Percentiles rank a stretch among this genome's conserved stretches.
These are phyloP conservation scores for Pugionium dolabratum DNA, from an alignment of 345 rosid genomes.

Conservation along the genomic window DNA sequence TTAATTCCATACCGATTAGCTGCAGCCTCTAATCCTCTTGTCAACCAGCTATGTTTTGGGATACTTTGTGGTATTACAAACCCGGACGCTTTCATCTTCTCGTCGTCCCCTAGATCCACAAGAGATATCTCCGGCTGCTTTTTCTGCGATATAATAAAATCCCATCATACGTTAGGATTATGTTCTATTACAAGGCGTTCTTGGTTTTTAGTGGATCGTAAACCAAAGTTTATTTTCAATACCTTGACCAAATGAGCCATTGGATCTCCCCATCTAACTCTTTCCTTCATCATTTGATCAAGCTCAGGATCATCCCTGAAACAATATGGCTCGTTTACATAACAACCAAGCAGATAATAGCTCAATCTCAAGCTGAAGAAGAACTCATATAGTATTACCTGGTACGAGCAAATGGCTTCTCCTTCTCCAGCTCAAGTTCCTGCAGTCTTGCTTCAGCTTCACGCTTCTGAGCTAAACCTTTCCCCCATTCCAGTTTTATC, in stretches of 20 bases:
- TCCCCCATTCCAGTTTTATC: slow-evolving; percentile 91
- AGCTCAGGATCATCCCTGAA: slow-evolving; percentile 93
- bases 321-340: background rate
- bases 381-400: slow-evolving; percentile 48
- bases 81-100: slow-evolving; percentile 90
- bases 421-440: slow-evolving; percentile 83
- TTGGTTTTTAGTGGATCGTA: slow-evolving; percentile 6
- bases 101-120: slow-evolving; percentile 72
- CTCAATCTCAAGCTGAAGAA: slow-evolving; percentile 15
- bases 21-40: slow-evolving; percentile 75
- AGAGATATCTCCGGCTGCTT: slow-evolving; percentile 52
- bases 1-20: slow-evolving; percentile 81
- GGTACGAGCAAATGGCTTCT: slow-evolving; percentile 85
- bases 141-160: slow-evolving; percentile 47
- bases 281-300: slow-evolving; percentile 72
- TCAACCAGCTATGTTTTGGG: slow-evolving; percentile 85
- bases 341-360: slow-evolving; percentile 17
- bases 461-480: slow-evolving; percentile 93
- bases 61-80: slow-evolving; percentile 80
- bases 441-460: slow-evolving; percentile 73
- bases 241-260: slow-evolving; percentile 98
- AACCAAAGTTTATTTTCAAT: slow-evolving; percentile 9
- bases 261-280: slow-evolving; percentile 88
- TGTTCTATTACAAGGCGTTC: background rate
- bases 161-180: background rate